phyloP scores from a whole-genome alignment of 2,329 filamentous ascomycete species.

The Calonectria multiphialidica region DNA sequence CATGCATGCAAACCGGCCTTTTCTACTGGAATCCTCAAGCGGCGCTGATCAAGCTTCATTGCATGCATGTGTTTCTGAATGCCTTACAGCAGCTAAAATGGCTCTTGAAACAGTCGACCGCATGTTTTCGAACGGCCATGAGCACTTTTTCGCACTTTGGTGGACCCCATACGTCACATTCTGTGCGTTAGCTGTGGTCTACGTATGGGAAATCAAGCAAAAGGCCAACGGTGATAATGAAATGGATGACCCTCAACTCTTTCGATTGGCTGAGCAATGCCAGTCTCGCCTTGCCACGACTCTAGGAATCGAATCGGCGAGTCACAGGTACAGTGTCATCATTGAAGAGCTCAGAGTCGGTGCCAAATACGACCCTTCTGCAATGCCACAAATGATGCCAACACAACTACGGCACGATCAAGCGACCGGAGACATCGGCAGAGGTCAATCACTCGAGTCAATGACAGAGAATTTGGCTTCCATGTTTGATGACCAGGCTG shows the following conservation, averaged over 20 bases:
- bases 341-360: constrained; percentile 61
- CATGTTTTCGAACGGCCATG: constrained; percentile 20
- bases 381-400: not conserved
- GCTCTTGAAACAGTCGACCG: constrained; percentile 17
- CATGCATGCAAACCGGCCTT: constrained; percentile 64
- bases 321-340: constrained; percentile 63
- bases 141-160: constrained; percentile 62
- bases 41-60: constrained; percentile 28
- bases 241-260: constrained; percentile 38
- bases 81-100: constrained; percentile 52
- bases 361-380: constrained; percentile 14
- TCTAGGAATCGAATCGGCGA: constrained; percentile 55
- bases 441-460: not conserved
- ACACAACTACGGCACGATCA: not conserved
- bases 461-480: constrained; percentile 7
- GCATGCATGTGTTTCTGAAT: constrained; percentile 50
- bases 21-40: constrained; percentile 54
- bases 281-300: constrained; percentile 57
- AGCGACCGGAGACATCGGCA: not conserved
- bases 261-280: constrained; percentile 59
- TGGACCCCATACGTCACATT: constrained; percentile 67
- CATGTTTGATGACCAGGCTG: constrained; percentile 13
- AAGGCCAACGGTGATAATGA: constrained; percentile 25
- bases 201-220: constrained; percentile 66
- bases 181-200: constrained; percentile 64